Percentiles rank a stretch among this genome's conserved stretches.
Conservation (phyloP, 1,139 yeast genomes). For the Zygosaccharomyces sapae region DNA sequence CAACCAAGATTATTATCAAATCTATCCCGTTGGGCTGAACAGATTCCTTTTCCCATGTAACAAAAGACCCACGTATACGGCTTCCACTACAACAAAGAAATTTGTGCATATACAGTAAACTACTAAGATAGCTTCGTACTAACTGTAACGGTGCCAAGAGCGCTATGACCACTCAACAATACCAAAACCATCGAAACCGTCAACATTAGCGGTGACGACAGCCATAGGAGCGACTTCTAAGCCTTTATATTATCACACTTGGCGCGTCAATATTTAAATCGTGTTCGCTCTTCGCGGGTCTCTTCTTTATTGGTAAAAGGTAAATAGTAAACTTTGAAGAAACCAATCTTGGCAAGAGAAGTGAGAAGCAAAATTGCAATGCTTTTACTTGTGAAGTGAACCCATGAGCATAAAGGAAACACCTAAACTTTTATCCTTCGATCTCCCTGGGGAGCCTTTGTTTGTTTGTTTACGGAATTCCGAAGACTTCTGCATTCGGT, state of each 20-base stretch:
- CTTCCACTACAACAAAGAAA: background rate
- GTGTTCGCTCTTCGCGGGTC: conserved; percentile 7
- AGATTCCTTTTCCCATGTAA: conserved; percentile 37
- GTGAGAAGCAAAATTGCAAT: background rate
- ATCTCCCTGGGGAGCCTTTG: conserved; percentile 1
- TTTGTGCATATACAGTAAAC: conserved; percentile 1
- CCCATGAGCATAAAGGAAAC: background rate
- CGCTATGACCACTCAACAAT: no score
- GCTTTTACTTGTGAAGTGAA: background rate
- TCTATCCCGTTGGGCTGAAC: conserved; percentile 47
- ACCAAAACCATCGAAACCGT: background rate
- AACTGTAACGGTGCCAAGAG: no score
- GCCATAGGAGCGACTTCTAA: background rate
- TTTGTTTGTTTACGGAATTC: conserved; percentile 1
- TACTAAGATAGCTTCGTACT: no score
- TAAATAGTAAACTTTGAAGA: conserved; percentile 3
- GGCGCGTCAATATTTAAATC: conserved; percentile 4
- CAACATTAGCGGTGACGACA: background rate
- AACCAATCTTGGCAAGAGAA: background rate
- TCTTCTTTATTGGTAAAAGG: conserved; percentile 6
- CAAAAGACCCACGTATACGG: background rate
- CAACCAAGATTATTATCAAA: conserved; percentile 57
- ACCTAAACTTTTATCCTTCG: background rate
- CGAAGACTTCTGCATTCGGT: conserved; percentile 4
- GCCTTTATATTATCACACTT: background rate